Evolutionary conservation across 805 yeast genomes (phyloP).

Genomic region (Teunomyces aglyptinius): DNA sequence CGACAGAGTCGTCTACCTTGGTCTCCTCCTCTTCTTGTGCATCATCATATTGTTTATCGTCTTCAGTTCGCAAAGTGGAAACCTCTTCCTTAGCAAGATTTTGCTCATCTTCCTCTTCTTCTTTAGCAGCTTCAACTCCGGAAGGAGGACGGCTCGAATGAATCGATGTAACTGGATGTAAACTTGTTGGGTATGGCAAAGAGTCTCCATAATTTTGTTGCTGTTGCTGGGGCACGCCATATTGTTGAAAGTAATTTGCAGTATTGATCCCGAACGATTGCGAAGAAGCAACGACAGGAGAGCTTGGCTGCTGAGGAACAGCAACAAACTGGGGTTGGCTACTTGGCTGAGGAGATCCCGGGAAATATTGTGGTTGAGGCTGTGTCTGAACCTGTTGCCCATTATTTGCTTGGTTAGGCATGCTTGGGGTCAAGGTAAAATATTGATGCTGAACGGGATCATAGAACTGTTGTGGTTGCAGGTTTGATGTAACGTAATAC

Average conservation of each 20-base stretch:
- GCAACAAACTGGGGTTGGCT: conserved; percentile 11
- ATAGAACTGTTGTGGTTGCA: conserved; percentile 40
- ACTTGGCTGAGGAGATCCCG: conserved; percentile 29
- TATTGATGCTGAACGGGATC: conserved; percentile 46
- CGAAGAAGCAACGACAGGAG: conserved; percentile 3
- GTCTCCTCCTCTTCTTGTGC: neutral
- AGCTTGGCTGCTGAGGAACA: conserved; percentile 7
- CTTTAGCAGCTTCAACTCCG: neutral
- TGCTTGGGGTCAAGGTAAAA: conserved; percentile 36
- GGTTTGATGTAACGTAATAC: conserved; percentile 19
- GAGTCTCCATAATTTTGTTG: conserved; percentile 9
- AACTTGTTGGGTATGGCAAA: conserved; percentile 16
- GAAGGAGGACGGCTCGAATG: conserved; percentile 1
- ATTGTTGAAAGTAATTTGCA: conserved; percentile 17
- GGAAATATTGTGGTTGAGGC: conserved; percentile 40
- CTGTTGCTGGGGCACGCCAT: conserved; percentile 10
- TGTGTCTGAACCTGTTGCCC: conserved; percentile 12
- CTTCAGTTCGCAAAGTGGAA: conserved; percentile 12
- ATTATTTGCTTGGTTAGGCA: conserved; percentile 20
- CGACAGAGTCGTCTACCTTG: conserved; percentile 1
- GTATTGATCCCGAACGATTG: conserved; percentile 15
- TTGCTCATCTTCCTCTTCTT: neutral
- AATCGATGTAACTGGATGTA: conserved; percentile 10
- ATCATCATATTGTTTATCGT: neutral
- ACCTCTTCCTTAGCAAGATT: conserved; percentile 10